Base-by-base conservation (phyloP, 2,329 filamentous ascomycete genomes). In the Phyllosticta citribraziliensis region DNA sequence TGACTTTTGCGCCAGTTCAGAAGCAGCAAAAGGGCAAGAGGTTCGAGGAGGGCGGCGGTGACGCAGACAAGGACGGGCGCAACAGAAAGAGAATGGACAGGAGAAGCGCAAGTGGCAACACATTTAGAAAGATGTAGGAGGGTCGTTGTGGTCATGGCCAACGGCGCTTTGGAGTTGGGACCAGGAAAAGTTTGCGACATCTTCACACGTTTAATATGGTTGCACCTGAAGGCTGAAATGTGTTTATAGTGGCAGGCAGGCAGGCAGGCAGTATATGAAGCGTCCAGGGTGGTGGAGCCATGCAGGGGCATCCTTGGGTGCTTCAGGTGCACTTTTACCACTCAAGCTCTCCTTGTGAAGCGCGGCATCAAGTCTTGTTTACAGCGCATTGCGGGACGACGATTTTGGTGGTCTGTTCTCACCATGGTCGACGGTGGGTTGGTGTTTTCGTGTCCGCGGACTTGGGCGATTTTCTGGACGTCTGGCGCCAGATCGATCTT, bases 61-160 rank as follows among this genome's bases (percentile, higher is more conserved):
- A 67, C 6, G 67, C 70, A 30, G 56, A 40, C 10, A 50, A 17
- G 35, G 27, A 47, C 5, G 62, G 54, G 12, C 61, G 65, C 55
- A 66, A 69, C 52, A 63, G 65, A 35, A 70, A 71, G 60, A 65
- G 71, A 71, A 76, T 78, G 62, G 76, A 78, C 27, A 83, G 88
- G 68, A 79, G 88, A 68, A 91, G 87, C 73, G 89, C 89, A 57
- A 91, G 88, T 74, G 82, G 81, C 58, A 92, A 93, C 74, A 85
- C 85, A 51, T 89, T 91, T 72, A 82, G 87, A 71, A 82, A 79
- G 69, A 80, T 89, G 78, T 87, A 76, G 47, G 40, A n/a, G n/a
- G n/a, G n/a, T n/a, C n/a, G 40, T 47, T 30, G 40, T 47, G 14
- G 14, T n/a, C 12, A 47, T 47, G n/a, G 22, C 40, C 40, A 12